Evolutionary conservation across 1,284 basidiomycete genomes (phyloP).

Genomic region (Leccinum griseonigrum): DNA sequence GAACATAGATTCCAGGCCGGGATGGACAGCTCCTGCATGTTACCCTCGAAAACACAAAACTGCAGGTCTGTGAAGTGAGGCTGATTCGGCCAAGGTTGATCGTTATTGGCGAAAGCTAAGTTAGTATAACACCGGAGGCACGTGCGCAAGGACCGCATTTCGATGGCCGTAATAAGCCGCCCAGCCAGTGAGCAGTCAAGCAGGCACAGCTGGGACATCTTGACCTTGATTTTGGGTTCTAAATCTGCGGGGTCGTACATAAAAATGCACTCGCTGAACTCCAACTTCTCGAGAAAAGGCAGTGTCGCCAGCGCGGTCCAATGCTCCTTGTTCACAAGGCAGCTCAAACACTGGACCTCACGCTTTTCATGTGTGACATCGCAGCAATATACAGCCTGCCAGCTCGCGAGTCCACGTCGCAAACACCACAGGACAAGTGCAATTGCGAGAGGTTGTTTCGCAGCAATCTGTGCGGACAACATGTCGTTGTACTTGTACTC

Average conservation of each 20-base stretch:
- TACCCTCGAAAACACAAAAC: no score
- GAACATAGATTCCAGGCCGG: no score
- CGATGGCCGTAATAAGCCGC: background rate
- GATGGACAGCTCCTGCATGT: no score
- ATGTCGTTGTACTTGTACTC: no score
- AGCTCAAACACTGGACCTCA: background rate
- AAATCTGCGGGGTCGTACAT: background rate
- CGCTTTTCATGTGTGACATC: background rate
- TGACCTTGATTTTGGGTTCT: background rate
- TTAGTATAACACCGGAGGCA: background rate
- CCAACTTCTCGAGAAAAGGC: background rate
- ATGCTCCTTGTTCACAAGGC: background rate
- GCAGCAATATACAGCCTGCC: background rate
- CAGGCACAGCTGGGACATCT: background rate
- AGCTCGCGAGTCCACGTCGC: background rate
- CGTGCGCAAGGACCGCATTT: background rate
- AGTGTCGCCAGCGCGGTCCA: background rate
- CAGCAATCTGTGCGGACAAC: background rate
- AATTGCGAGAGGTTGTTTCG: background rate
- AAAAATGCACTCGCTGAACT: background rate
- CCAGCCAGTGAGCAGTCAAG: background rate
- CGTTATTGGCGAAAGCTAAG: no score
- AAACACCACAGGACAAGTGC: background rate
- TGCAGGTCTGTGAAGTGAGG: no score
- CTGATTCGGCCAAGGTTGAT: no score